Conservation (phyloP, 257 asterid genomes). For the Nicotiana paniculata region DNA sequence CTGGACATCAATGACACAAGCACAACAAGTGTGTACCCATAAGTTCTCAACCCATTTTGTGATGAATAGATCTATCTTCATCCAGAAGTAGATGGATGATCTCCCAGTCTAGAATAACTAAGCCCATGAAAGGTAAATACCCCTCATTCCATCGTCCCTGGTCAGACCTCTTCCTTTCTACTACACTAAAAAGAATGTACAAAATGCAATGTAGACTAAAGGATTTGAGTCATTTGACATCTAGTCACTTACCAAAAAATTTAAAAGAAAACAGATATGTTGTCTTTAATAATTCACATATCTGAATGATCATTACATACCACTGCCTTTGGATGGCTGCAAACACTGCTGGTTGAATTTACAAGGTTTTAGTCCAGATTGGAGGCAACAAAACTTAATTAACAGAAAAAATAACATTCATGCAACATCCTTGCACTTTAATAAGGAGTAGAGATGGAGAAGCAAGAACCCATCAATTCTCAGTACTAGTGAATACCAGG, state of each 20-base stretch:
- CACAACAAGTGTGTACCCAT: background rate
- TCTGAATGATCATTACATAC: background rate
- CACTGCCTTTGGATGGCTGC: background rate
- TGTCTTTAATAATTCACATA: background rate
- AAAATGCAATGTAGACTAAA: background rate
- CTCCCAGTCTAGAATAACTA: background rate
- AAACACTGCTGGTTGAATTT: background rate
- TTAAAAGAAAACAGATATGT: background rate
- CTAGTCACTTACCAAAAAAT: background rate
- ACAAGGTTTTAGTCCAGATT: background rate
- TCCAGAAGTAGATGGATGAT: background rate
- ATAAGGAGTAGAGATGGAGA: background rate
- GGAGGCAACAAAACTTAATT: background rate
- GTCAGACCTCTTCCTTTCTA: background rate
- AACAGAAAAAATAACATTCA: background rate
- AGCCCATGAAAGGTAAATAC: background rate
- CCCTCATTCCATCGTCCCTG: background rate
- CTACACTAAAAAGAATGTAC: background rate
- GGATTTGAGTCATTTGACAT: background rate
- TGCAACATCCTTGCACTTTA: background rate
- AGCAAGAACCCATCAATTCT: background rate
- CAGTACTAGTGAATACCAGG: background rate
- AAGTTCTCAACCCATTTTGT: background rate
- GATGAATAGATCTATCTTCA: background rate
- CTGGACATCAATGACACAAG: background rate